phyloP scores from a whole-genome alignment of 1,284 basidiomycete genomes.

The Sporisorium reilianum region DNA sequence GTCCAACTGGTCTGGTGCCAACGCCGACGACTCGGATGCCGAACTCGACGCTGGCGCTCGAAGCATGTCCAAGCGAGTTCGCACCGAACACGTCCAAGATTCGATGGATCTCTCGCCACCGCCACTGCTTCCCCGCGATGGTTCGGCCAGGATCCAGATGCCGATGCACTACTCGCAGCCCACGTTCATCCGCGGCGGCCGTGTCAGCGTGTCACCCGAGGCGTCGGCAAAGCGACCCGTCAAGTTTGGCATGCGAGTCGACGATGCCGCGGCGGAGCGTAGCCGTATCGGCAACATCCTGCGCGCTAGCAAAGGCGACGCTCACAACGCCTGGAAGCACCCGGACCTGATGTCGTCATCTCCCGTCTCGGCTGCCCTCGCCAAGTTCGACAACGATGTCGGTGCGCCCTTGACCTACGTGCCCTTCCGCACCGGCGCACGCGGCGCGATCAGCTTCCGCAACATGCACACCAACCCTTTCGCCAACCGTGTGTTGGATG shows the following conservation, averaged over 20 bases:
- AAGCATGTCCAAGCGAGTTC: constrained; percentile 22
- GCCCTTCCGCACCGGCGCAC: constrained; percentile 23
- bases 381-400: constrained; percentile 34
- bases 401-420: constrained; percentile 30
- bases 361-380: constrained; percentile 34
- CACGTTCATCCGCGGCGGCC: constrained; percentile 51
- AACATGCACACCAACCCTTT: constrained; percentile 21
- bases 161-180: constrained; percentile 45
- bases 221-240: constrained; percentile 30
- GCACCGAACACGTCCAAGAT: constrained; percentile 24
- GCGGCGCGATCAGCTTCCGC: constrained; percentile 13
- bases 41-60: constrained; percentile 13
- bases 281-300: constrained; percentile 12
- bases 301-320: constrained; percentile 14
- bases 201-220: constrained; percentile 49
- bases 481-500: constrained; percentile 3
- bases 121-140: constrained; percentile 48
- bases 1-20: neutral
- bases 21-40: constrained; percentile 39
- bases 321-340: constrained; percentile 17
- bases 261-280: neutral
- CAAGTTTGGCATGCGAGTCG: constrained; percentile 31
- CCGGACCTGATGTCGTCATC: constrained; percentile 36
- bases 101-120: constrained; percentile 44
- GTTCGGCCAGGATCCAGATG: constrained; percentile 32